Conservation (phyloP, 805 yeast species). For the Candida alai region DNA sequence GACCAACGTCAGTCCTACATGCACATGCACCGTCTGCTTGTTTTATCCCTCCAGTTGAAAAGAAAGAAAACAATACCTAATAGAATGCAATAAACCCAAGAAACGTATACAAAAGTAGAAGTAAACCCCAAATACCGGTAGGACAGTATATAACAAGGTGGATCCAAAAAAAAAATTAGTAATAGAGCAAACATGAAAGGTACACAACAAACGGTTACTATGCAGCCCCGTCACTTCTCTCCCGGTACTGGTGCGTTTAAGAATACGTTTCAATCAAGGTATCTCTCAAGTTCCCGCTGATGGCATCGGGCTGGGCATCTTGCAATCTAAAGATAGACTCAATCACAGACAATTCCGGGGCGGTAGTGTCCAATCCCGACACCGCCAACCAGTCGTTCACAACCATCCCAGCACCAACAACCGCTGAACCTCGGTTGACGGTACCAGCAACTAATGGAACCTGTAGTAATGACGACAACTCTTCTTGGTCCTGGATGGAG, state of each 20-base stretch:
- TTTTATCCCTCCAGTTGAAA: too few relatives aligned
- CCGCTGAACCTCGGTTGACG: constrained; percentile 94
- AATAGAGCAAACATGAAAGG: too few relatives aligned
- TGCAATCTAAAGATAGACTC: constrained; percentile 94
- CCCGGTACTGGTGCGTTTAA: constrained; percentile 22
- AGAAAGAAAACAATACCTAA: too few relatives aligned
- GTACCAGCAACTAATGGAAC: constrained; percentile 99
- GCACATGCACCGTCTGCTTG: too few relatives aligned
- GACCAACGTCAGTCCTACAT: too few relatives aligned
- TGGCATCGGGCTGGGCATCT: constrained; percentile 85
- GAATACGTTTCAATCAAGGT: constrained; percentile 91
- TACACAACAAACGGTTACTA: too few relatives aligned
- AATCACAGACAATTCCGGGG: constrained; percentile 94
- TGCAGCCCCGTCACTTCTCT: too few relatives aligned
- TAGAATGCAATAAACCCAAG: too few relatives aligned
- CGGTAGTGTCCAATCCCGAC: constrained; percentile 95
- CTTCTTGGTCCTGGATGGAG: constrained; percentile 96
- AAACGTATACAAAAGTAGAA: too few relatives aligned
- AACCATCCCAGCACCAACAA: constrained; percentile 98
- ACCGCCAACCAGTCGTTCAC: constrained; percentile 98
- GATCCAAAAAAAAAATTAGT: too few relatives aligned
- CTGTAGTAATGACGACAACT: constrained; percentile 88
- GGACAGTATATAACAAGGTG: too few relatives aligned
- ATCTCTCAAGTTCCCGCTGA: constrained; percentile 81
- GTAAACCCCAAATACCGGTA: too few relatives aligned